Conservation (phyloP, 306 rosid genomes). For the Sicyos baderoa region DNA sequence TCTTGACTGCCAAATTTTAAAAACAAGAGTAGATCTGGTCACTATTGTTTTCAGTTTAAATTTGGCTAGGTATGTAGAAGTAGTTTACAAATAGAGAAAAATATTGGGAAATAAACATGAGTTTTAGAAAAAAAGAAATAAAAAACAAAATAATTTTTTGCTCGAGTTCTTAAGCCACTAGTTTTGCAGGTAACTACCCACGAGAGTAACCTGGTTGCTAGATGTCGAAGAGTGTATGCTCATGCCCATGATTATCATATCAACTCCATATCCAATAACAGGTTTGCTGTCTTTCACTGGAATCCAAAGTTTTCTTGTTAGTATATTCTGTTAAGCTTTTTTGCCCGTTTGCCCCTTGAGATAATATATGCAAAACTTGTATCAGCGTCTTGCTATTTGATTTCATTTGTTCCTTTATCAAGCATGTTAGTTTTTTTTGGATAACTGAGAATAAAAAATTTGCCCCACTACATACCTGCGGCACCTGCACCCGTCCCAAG, state of each 20-base stretch:
- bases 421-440: neutral
- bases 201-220: slow-evolving; percentile 74
- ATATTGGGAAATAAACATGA: neutral
- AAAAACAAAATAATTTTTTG: slow-evolving; percentile 1
- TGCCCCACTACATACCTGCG: too few species aligned
- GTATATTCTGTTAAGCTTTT: neutral
- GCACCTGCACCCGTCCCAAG: too few species aligned
- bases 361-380: neutral
- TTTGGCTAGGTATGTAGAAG: neutral
- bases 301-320: neutral
- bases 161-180: slow-evolving; percentile 11
- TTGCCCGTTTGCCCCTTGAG: neutral
- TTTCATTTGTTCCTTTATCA: neutral
- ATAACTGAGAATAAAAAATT: too few species aligned
- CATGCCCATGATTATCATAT: slow-evolving; percentile 99
- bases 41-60: neutral
- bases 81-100: neutral
- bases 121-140: neutral
- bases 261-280: slow-evolving; percentile 94
- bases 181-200: slow-evolving; percentile 72
- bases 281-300: slow-evolving; percentile 37
- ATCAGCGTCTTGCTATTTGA: neutral
- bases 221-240: slow-evolving; percentile 96
- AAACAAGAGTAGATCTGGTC: neutral
- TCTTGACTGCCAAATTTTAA: neutral